phyloP scores from a whole-genome alignment of 75 land plant species.

The Selaginella tamariscina region DNA sequence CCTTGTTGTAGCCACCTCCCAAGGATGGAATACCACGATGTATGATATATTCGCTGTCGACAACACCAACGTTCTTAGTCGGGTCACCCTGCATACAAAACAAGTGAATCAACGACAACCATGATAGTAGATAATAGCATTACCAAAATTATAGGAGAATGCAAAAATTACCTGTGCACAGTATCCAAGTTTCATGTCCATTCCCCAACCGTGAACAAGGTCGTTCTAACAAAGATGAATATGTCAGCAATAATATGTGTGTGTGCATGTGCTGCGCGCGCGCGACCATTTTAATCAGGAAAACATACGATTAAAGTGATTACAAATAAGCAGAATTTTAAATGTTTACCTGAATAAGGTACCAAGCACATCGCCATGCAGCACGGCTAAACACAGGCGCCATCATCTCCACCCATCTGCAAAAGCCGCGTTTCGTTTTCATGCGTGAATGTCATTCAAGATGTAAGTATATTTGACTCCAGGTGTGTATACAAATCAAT shows the following conservation, averaged over 20 bases:
- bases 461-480: background rate
- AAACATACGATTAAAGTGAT: too few species aligned
- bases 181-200: slow-evolving; percentile 77
- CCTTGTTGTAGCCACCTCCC: slow-evolving; percentile 29
- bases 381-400: slow-evolving; percentile 74
- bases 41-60: slow-evolving; percentile 57
- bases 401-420: slow-evolving; percentile 91
- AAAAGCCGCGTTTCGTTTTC: background rate
- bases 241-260: background rate
- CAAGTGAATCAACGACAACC: background rate
- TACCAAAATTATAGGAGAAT: too few species aligned
- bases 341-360: slow-evolving; percentile 56
- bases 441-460: background rate
- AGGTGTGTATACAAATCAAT: background rate
- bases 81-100: slow-evolving; percentile 46
- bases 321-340: background rate
- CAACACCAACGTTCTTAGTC: slow-evolving; percentile 60
- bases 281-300: too few species aligned
- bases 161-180: slow-evolving; percentile 63
- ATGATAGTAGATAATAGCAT: too few species aligned
- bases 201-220: slow-evolving; percentile 80
- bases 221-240: slow-evolving; percentile 49
- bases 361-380: slow-evolving; percentile 81
- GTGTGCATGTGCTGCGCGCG: background rate
- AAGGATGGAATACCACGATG: slow-evolving; percentile 70